phyloP scores from a whole-genome alignment of 768 basidiomycete species.

The Pleurotus djamor region DNA sequence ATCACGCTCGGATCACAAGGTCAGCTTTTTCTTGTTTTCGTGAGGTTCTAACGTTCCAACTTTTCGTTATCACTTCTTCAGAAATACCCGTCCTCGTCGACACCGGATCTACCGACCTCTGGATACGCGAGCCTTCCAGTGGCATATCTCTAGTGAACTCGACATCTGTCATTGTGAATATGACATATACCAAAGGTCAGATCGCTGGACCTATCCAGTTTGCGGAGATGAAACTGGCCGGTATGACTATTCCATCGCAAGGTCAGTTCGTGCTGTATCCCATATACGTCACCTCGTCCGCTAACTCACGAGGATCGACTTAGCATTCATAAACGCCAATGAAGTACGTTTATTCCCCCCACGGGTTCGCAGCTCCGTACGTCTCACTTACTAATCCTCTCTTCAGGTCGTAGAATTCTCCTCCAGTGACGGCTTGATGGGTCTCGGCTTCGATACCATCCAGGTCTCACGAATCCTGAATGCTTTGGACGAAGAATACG shows the following conservation, averaged over 20 bases:
- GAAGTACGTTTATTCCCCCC: background rate
- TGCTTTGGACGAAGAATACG: background rate
- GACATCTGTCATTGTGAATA: background rate
- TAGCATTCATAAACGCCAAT: background rate
- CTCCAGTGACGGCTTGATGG: background rate
- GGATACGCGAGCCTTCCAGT: background rate
- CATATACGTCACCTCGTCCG: background rate
- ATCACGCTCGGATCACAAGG: too few species aligned
- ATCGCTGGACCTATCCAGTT: background rate
- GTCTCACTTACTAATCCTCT: background rate
- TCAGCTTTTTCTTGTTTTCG: too few species aligned
- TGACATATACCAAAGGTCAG: background rate
- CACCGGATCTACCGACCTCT: background rate
- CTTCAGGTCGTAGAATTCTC: background rate
- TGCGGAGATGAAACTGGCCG: background rate
- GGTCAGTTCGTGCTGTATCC: background rate
- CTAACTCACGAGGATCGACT: too few species aligned
- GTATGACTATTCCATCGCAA: background rate
- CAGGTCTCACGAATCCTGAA: background rate
- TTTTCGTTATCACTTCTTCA: too few species aligned
- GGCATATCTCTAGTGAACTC: background rate
- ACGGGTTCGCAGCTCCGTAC: background rate
- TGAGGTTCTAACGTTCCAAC: too few species aligned
- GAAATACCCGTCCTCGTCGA: too few species aligned
- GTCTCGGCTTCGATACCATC: background rate